Evolutionary conservation across 768 basidiomycete species (phyloP), one percentile per base, ranked within the genome.

Genomic region (Lactarius deliciosus): DNA sequence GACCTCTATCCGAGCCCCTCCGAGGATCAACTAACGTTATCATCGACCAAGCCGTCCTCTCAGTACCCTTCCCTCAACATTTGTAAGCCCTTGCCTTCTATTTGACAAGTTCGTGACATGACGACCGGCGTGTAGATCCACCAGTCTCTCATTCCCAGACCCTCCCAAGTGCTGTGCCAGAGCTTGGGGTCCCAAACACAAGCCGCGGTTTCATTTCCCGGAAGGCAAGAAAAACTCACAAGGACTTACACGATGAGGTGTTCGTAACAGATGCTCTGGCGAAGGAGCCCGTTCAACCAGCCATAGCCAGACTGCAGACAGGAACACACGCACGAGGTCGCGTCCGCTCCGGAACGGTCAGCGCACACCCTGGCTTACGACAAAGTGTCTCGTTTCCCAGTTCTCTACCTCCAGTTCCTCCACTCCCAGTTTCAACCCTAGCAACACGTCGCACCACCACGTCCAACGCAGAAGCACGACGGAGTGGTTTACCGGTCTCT

Each of bases 111-210:
- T 6, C 16, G 25, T 58, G 41, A 63, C 34, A 58, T 36, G 62
- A 36, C 20, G 47, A 47, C 18, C 28, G 13, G 47, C 20, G 9
- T 58, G 16, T 62, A 75, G 74, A 75, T 45, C 57, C 63, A 20
- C 64, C 75, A 13, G 68, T 71, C 30, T 76, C 75, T 53, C 57
- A 73, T 54, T 57, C 75, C n/a, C 70, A 75, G 57, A 64, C 72
- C 7, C 73, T 66, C 43, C 72, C 73, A 32, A 15, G 34, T 18
- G 58, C 63, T 25, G 34, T 28, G 28, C 62, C 40, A 54, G 30
- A 22, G n/a, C 60, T 50, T 6, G n/a, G 30, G 28, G 18, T 28
- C n/a, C 22, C 32, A 13, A 38, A 36, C n/a, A 20, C 43, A 58
- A 36, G 36, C 15, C 54, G 20, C 41, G 18, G 32, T 7, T 55